Evolutionary conservation across 2,329 filamentous ascomycete genomes (phyloP).

Genomic region (Colletotrichum brevisporum): DNA sequence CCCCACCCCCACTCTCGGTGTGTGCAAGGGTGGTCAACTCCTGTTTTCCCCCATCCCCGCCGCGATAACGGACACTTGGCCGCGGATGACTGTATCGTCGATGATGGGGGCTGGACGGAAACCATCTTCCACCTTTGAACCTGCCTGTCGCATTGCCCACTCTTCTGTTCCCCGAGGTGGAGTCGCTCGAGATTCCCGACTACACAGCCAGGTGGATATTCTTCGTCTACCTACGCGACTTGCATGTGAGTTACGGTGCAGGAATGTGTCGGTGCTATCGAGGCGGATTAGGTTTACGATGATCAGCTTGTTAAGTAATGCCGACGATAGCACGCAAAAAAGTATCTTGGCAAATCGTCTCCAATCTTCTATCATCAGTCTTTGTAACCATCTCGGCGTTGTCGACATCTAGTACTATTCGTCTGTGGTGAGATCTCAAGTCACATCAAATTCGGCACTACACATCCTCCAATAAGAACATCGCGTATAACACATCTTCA

Average conservation of each 20-base stretch:
- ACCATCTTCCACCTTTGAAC: background rate
- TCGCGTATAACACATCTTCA: background rate
- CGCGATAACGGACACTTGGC: background rate
- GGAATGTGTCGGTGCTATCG: too few species aligned
- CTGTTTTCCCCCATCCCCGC: background rate
- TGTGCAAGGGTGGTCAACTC: background rate
- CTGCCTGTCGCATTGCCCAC: background rate
- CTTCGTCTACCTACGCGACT: too few species aligned
- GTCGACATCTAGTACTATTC: background rate
- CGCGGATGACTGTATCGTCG: background rate
- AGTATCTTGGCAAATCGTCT: too few species aligned
- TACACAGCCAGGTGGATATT: too few species aligned
- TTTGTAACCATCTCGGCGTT: too few species aligned
- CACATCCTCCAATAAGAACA: background rate
- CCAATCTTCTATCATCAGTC: too few species aligned
- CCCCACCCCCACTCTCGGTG: background rate
- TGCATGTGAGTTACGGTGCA: too few species aligned
- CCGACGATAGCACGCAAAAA: background rate
- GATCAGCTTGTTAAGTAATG: background rate
- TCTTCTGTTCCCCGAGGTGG: background rate
- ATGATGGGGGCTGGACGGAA: background rate
- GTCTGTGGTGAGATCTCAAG: background rate
- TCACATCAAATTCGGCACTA: background rate
- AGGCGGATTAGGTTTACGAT: too few species aligned
- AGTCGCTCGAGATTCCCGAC: background rate